Evolutionary conservation across 2,329 filamentous ascomycete genomes (phyloP).

Genomic region (Aspergillus carbonarius): DNA sequence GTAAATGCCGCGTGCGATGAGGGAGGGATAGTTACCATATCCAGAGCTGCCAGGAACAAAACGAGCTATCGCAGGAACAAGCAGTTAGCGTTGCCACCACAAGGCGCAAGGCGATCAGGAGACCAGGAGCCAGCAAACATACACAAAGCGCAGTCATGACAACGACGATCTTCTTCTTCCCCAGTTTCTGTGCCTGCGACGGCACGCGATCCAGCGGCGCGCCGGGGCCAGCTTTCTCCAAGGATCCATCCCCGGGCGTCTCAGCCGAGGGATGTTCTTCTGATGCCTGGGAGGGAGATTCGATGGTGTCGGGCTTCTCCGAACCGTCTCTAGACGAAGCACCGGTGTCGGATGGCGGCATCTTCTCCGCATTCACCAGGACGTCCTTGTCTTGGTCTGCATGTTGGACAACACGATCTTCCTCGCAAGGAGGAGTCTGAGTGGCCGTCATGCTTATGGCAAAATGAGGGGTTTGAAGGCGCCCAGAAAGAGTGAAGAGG

Average conservation of each 20-base stretch:
- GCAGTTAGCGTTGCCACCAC: neutral
- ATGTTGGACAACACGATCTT: neutral
- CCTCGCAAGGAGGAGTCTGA: neutral
- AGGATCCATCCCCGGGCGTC: slow-evolving; percentile 11
- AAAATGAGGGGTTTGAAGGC: too few species aligned
- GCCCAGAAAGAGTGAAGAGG: neutral
- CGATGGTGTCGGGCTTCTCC: slow-evolving; percentile 9
- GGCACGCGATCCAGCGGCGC: slow-evolving; percentile 31
- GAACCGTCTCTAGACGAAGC: slow-evolving; percentile 1
- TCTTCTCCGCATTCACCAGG: slow-evolving; percentile 5
- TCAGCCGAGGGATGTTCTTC: neutral
- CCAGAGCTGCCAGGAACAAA: slow-evolving; percentile 60
- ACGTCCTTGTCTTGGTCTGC: neutral
- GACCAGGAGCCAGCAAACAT: slow-evolving; percentile 18
- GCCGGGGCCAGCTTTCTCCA: slow-evolving; percentile 20
- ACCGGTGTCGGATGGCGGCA: slow-evolving; percentile 3
- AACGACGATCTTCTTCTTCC: slow-evolving; percentile 41
- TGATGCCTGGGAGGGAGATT: slow-evolving; percentile 5
- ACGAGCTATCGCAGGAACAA: slow-evolving; percentile 44
- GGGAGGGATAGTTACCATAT: slow-evolving; percentile 46
- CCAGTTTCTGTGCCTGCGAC: slow-evolving; percentile 40
- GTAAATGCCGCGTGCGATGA: neutral
- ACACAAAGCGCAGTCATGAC: slow-evolving; percentile 46
- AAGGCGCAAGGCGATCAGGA: neutral
- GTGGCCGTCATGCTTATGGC: neutral